These are phyloP conservation scores for Sporothrix globosa DNA, from an alignment of 2,329 filamentous ascomycete species.

Conservation along the genomic window DNA sequence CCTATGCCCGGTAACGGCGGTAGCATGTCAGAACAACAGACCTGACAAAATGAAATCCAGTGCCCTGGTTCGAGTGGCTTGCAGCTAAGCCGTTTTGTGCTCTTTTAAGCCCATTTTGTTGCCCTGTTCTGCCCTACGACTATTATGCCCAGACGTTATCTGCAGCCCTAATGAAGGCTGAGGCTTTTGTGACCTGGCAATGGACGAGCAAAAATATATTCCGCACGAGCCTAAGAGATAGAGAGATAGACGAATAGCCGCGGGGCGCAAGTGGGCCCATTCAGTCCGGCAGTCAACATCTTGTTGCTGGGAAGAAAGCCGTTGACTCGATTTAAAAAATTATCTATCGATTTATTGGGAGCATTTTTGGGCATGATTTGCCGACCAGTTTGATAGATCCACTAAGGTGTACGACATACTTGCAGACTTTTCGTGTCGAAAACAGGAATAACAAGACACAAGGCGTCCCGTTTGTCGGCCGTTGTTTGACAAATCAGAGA, in stretches of 20 bases:
- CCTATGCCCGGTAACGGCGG: background rate
- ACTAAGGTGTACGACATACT: background rate
- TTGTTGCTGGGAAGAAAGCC: too few relatives aligned
- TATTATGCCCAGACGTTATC: background rate
- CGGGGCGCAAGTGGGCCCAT: too few relatives aligned
- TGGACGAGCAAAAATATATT: too few relatives aligned
- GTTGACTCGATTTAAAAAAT: too few relatives aligned
- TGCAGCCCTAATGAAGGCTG: background rate
- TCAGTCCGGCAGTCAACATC: too few relatives aligned
- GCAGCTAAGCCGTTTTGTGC: slow-evolving; percentile 7
- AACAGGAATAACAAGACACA: background rate
- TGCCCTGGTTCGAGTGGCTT: slow-evolving; percentile 13
- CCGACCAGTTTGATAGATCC: background rate
- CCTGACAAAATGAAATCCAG: background rate
- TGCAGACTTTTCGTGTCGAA: background rate
- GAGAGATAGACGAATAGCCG: slow-evolving; percentile 3
- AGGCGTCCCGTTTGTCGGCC: background rate
- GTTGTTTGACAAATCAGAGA: slow-evolving; percentile 11
- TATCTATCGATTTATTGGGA: too few relatives aligned
- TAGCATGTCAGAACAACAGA: background rate
- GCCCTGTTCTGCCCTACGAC: too few relatives aligned
- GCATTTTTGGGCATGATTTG: too few relatives aligned
- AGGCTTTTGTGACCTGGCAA: background rate
- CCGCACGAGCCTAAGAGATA: background rate
- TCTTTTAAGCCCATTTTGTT: background rate